Percentiles rank a stretch among this genome's conserved stretches.
Conservation (phyloP, 2,329 filamentous ascomycete species). For the Zasmidium cellare region DNA sequence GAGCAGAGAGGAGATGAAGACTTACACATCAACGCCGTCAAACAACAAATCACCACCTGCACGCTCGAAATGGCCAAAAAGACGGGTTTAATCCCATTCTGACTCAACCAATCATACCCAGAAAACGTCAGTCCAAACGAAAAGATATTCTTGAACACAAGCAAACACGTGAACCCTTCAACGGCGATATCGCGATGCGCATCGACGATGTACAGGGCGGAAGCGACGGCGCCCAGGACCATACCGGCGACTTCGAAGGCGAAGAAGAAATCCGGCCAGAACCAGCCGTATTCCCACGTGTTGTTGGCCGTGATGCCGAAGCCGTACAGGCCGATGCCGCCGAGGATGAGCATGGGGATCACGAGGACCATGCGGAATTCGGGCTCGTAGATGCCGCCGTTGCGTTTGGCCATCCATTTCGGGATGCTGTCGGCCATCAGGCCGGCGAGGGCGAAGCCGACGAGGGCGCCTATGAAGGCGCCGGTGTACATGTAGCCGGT, state of each 20-base stretch:
- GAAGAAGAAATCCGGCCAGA: conserved; percentile 78
- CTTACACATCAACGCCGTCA: conserved; percentile 79
- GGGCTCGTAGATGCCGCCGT: conserved; percentile 83
- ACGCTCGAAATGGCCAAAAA: conserved; percentile 75
- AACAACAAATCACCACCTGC: conserved; percentile 72
- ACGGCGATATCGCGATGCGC: conserved; percentile 84
- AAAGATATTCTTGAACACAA: conserved; percentile 95
- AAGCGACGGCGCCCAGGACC: conserved; percentile 86
- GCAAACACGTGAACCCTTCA: conserved; percentile 84
- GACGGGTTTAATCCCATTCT: conserved; percentile 59
- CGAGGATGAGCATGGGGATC: conserved; percentile 76
- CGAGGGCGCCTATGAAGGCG: conserved; percentile 77
- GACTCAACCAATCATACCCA: conserved; percentile 79
- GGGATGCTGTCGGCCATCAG: conserved; percentile 72
- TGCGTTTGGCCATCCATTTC: conserved; percentile 67
- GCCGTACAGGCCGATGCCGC: conserved; percentile 76
- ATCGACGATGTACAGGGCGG: conserved; percentile 86
- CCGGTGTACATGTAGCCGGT: conserved; percentile 87
- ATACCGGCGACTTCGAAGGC: conserved; percentile 82
- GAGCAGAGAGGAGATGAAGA: conserved; percentile 24
- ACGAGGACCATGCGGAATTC: conserved; percentile 86
- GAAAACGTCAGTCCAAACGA: conserved; percentile 81
- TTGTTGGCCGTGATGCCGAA: conserved; percentile 74
- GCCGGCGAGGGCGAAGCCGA: conserved; percentile 76
- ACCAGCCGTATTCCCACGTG: conserved; percentile 64